phyloP scores from a whole-genome alignment of 1,139 yeast species.

The Pichia sp. region DNA sequence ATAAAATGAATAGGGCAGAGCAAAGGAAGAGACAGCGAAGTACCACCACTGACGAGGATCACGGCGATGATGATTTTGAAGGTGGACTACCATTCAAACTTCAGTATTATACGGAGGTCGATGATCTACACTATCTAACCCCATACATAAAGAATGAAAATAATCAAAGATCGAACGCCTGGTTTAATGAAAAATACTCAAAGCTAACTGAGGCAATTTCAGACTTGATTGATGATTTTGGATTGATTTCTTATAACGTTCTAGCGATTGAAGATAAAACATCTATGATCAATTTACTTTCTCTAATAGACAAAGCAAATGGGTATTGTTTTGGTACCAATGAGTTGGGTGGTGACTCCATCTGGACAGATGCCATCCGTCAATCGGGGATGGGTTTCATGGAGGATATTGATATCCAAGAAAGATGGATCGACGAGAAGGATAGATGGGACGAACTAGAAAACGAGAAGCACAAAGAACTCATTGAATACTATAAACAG shows the following conservation, averaged over 20 bases:
- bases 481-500: slow-evolving; percentile 20
- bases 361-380: slow-evolving; percentile 93
- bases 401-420: slow-evolving; percentile 69
- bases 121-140: slow-evolving; percentile 61
- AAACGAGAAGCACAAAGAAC: slow-evolving; percentile 37
- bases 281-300: slow-evolving; percentile 77
- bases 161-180: slow-evolving; percentile 26
- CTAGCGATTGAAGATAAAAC: slow-evolving; percentile 85
- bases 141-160: slow-evolving; percentile 69
- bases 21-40: slow-evolving; percentile 9
- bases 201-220: slow-evolving; percentile 72
- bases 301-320: slow-evolving; percentile 79
- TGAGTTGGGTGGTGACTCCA: slow-evolving; percentile 90
- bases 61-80: slow-evolving; percentile 23
- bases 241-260: slow-evolving; percentile 83
- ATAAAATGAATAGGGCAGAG: slow-evolving; percentile 23
- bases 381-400: slow-evolving; percentile 43
- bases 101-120: slow-evolving; percentile 89
- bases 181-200: slow-evolving; percentile 41
- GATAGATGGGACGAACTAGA: slow-evolving; percentile 63
- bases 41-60: not conserved
- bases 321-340: slow-evolving; percentile 92
- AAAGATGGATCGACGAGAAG: slow-evolving; percentile 90
- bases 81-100: slow-evolving; percentile 57
- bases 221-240: slow-evolving; percentile 80